Evolutionary conservation across 202 grass and related monocot genomes (phyloP), one percentile per base, ranked within the genome.

Genomic region (Sporobolus alterniflorus): DNA sequence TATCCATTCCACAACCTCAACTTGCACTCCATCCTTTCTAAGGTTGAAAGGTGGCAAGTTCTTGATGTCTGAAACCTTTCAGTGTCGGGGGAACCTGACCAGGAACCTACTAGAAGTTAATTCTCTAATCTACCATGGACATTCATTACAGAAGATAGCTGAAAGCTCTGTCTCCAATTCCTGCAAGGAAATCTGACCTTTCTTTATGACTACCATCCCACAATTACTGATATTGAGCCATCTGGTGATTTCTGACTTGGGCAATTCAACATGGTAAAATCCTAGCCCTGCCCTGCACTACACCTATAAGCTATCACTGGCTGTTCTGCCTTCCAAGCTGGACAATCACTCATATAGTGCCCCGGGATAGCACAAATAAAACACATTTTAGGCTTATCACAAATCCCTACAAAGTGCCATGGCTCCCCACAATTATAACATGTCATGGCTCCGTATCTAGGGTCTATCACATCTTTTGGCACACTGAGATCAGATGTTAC

Each of bases 241-340:
- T 11, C n/a, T 2, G 2, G 17, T 18, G 3, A 2, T 3, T 3
- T 9, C 18, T 0, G 5, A 0, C 3, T 8, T 3, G 3, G 32
- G 63, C 3, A 11, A 7, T 11, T 66, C 31, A 1, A 66, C 0
- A 5, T 39, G 63, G 11, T 66, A 66, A 18, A 66, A 66, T 0
- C 63, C 63, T 8, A 66, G 17, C 1, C 63, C 63, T 0, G 4
- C 5, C 7, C 7, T 0, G 63, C 63, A n/a, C 63, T 66, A 1
- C 63, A 31, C 13, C 36, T 11, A 9, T 66, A 66, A 3, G 63
- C 3, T 11, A 8, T 7, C 1, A 5, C 2, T 1, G 63, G 63
- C 4, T 66, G 32, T 3, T 11, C 1, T 1, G 9, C 3, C 8
- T 39, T 18, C 33, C 63, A 66, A 20, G 3, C 2, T 4, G 63